Conservation (phyloP, 352 stramenopile genomes). For the Globisporangium cystogenes region DNA sequence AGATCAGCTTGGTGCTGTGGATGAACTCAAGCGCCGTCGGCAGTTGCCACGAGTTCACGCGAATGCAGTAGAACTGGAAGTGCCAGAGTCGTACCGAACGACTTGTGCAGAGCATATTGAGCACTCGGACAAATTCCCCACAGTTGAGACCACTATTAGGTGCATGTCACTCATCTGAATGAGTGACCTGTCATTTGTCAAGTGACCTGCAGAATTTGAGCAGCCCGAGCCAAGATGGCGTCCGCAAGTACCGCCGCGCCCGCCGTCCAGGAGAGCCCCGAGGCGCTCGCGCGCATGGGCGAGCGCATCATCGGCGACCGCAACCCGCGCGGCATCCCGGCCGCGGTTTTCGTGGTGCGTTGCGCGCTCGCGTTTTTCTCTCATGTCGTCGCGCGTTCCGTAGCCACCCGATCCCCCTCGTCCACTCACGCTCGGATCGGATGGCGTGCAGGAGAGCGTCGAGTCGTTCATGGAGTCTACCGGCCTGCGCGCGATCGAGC, state of each 20-base stretch:
- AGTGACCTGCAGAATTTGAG: too few relatives aligned
- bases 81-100: too few relatives aligned
- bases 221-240: constrained; percentile 22
- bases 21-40: too few relatives aligned
- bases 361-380: not conserved
- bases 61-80: too few relatives aligned
- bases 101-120: too few relatives aligned
- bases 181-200: too few relatives aligned
- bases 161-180: too few relatives aligned
- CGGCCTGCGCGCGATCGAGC: constrained; percentile 59
- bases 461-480: constrained; percentile 61
- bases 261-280: constrained; percentile 51
- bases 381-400: not conserved
- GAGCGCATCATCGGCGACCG: constrained; percentile 73
- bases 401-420: not conserved
- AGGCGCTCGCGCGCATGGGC: constrained; percentile 63
- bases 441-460: constrained; percentile 41
- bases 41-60: too few relatives aligned
- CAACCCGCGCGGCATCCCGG: constrained; percentile 74
- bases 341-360: constrained; percentile 71
- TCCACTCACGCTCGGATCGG: too few relatives aligned
- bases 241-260: constrained; percentile 14
- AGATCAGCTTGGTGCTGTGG: too few relatives aligned
- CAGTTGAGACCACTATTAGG: too few relatives aligned
- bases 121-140: too few relatives aligned